Base-by-base conservation (phyloP, 164 flowering plant species). In the Sedum album region DNA sequence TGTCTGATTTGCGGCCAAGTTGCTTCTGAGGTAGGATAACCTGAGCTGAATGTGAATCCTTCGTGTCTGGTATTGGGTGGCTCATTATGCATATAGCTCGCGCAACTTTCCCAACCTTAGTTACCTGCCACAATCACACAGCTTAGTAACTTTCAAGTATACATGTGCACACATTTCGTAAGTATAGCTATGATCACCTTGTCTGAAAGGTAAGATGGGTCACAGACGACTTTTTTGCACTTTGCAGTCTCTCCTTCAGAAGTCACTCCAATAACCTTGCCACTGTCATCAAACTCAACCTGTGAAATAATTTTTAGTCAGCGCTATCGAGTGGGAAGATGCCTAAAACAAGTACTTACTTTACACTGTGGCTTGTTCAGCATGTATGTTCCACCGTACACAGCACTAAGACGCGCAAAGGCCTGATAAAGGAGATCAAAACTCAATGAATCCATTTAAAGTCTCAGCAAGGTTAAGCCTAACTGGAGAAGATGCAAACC, bases 331-430 rank as follows among this genome's bases (percentile, higher is more conserved):
- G 23, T 31, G 0, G 28, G 5, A 64, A 64, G 36, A 20, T 6
- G 26, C 57, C n/a, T 2, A 51, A 21, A 6, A 25, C 1, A 53
- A 53, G 9, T 25, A 5, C 11, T 41, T 9, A 93, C 99, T 91
- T 90, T 82, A 70, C 96, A 91, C 46, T 87, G 82, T 60, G 99
- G 96, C 86, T 91, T 94, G 89, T 82, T 90, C 51, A 94, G 96
- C 99, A 94, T 94, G 85, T 94, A 94, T 60, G 96, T 94, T 44
- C 99, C 97, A 73, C 99, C 97, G 76, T 91, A 94, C 65, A 91
- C 99, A 30, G 96, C 96, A 82, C 99, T 94, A 13, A 94, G 73
- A 73, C 97, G 99, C 42, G 99, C 97, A 81, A 94, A 94, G 66
- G 92, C 96, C 97, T 90, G 82, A 38, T 67, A 73, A 36, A 17